These are phyloP conservation scores for Talaromyces adpressus DNA, from an alignment of 495 filamentous ascomycete species.

Conservation along the genomic window DNA sequence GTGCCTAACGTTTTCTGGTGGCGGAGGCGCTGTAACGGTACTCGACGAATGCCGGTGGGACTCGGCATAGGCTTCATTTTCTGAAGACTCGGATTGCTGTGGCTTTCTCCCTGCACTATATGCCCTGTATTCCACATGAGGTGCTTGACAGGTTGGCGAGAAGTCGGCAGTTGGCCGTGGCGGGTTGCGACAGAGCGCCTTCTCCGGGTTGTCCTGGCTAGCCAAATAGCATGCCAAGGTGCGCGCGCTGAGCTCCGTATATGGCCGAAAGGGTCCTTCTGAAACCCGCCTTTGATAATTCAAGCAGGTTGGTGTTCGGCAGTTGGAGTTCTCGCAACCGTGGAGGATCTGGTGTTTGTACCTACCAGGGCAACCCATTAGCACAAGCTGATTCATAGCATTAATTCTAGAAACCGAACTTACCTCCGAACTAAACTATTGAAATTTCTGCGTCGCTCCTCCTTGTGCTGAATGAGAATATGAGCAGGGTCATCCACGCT, in stretches of 20 bases:
- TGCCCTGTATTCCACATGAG: neutral
- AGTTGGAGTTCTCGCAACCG: slow-evolving; percentile 65
- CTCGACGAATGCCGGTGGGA: neutral
- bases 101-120: slow-evolving; percentile 3
- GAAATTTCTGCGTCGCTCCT: slow-evolving; percentile 44
- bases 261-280: slow-evolving; percentile 64
- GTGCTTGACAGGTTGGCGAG: slow-evolving; percentile 14
- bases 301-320: slow-evolving; percentile 73
- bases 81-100: neutral
- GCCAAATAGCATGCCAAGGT: slow-evolving; percentile 74
- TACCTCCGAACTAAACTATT: slow-evolving; percentile 47
- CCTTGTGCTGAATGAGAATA: slow-evolving; percentile 40
- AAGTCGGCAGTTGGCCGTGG: slow-evolving; percentile 29
- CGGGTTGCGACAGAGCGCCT: slow-evolving; percentile 58
- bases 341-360: slow-evolving; percentile 79
- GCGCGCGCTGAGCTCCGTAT: slow-evolving; percentile 62
- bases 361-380: slow-evolving; percentile 36
- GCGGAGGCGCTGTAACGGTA: neutral
- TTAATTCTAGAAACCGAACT: slow-evolving; percentile 12
- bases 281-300: slow-evolving; percentile 62
- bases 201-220: slow-evolving; percentile 69
- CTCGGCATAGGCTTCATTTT: neutral
- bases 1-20: slow-evolving; percentile 7
- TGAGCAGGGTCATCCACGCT: slow-evolving; percentile 37
- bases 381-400: neutral